phyloP scores from a whole-genome alignment of 495 filamentous ascomycete genomes.

The Aspergillus panamensis region DNA sequence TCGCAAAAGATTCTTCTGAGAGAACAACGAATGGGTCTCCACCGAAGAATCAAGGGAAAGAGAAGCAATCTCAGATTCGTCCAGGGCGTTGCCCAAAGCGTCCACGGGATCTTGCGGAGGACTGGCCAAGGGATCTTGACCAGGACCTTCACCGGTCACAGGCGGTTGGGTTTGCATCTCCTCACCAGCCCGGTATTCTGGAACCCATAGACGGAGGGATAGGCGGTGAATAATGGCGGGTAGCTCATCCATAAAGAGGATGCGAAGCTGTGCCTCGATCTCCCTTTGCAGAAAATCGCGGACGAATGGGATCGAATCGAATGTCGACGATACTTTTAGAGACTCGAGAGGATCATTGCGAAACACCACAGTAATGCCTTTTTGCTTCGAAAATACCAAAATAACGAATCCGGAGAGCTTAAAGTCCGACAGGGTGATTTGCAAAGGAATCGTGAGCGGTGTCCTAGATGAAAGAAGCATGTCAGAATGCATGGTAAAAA shows the following conservation, averaged over 20 bases:
- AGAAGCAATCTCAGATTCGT: constrained; percentile 67
- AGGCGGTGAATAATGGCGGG: constrained; percentile 93
- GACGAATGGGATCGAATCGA: constrained; percentile 97
- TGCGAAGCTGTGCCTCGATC: constrained; percentile 89
- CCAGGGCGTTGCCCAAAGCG: constrained; percentile 68
- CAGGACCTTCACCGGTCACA: constrained; percentile 39
- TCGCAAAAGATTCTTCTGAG: constrained; percentile 80
- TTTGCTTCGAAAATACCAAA: constrained; percentile 93
- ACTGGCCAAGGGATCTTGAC: constrained; percentile 73
- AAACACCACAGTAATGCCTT: constrained; percentile 93
- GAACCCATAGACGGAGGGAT: constrained; percentile 84
- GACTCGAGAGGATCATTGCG: constrained; percentile 97
- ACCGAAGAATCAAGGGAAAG: constrained; percentile 71
- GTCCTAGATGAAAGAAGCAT: constrained; percentile 37
- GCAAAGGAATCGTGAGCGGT: constrained; percentile 89
- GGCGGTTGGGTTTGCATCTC: constrained; percentile 37
- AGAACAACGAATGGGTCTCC: constrained; percentile 80
- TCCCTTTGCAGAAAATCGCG: constrained; percentile 95
- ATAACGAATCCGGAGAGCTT: constrained; percentile 97
- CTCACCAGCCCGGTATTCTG: constrained; percentile 71
- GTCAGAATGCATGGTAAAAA: background rate
- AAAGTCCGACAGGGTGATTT: constrained; percentile 95
- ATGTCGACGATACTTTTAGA: constrained; percentile 96
- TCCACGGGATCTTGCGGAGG: constrained; percentile 77
- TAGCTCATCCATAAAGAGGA: constrained; percentile 94